Evolutionary conservation across 805 yeast genomes (phyloP), one percentile per base, ranked within the genome.

Genomic region (Candida boleticola): DNA sequence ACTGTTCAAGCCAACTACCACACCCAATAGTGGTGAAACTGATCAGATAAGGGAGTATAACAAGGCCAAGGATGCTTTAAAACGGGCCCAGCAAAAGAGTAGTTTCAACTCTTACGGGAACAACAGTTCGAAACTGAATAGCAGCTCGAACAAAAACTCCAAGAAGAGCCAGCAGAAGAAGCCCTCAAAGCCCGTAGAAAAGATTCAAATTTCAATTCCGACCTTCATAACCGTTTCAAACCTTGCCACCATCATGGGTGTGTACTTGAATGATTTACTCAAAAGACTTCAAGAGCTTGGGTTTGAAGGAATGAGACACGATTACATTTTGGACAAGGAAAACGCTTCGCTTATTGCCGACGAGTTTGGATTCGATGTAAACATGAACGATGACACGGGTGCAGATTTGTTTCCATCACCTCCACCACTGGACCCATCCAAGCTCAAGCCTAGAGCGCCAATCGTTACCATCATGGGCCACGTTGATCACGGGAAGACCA

Each of bases 391-490:
- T 37, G 74, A 72, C n/a, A 67, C 73, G 4, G 82, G 85, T 2
- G 74, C 73, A 11, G 79, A 82, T 47, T 80, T 88, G 14, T 71
- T 76, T 13, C 77, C 81, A 0, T 64, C 66, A 1, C 77, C 86
- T 0, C 71, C 66, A 2, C 73, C 73, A 22, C 56, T 60, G n/a
- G 63, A 66, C 5, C 27, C 27, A 7, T 7, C 27, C 11, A 55
- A 63, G 18, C 59, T 84, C 48, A 79, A 77, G 35, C 72, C 82
- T 5, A 71, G 98, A 49, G 89, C 99, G 0, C 99, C 99, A 0
- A 84, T 93, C 19, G 97, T 93, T 4, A 90, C 99, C 0, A 87
- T 93, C 40, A 93, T 93, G 98, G 99, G 99, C 2, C 99, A 93
- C 61, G 99, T 93, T 23, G 99, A 93, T 63, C 99, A 93, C 58